Evolutionary conservation across 176 grass and related monocot species (phyloP).

Genomic region (Olyra latifolia): DNA sequence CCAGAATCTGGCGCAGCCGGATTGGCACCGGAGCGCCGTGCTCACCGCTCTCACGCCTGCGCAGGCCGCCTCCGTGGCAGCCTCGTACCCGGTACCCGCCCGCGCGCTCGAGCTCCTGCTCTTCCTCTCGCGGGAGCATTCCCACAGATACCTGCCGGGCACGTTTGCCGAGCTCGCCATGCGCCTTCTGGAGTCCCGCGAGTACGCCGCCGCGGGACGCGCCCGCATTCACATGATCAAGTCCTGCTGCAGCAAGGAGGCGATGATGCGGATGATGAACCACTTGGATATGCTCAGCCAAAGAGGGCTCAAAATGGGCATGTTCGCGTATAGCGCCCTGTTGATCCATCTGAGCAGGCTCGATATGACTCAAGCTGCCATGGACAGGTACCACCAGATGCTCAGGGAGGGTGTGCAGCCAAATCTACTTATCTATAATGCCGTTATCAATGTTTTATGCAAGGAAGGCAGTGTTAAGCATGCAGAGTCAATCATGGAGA

Average conservation of each 20-base stretch:
- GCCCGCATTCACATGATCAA: constrained; percentile 26
- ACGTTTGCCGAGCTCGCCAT: constrained; percentile 7
- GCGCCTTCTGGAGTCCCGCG: neutral
- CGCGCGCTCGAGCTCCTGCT: neutral
- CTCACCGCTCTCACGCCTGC: neutral
- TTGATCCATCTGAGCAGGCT: constrained; percentile 19
- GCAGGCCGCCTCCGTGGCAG: constrained; percentile 2
- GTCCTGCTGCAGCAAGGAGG: neutral
- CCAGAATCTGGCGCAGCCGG: neutral
- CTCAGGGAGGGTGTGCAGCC: constrained; percentile 1
- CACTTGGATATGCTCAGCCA: neutral
- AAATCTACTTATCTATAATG: constrained; percentile 35
- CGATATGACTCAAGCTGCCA: neutral
- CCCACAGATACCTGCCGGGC: constrained; percentile 7
- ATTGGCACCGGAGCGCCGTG: neutral
- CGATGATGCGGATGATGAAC: neutral
- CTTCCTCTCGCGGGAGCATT: constrained; percentile 24
- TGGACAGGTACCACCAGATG: constrained; percentile 29
- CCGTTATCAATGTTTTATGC: constrained; percentile 30
- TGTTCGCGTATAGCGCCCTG: neutral
- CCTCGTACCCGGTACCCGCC: neutral
- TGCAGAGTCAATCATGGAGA: constrained; percentile 46
- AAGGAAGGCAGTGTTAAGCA: constrained; percentile 49
- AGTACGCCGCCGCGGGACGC: neutral
- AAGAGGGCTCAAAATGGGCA: constrained; percentile 4